phyloP scores from a whole-genome alignment of 1,284 basidiomycete species.

The Ustilago loliicola region DNA sequence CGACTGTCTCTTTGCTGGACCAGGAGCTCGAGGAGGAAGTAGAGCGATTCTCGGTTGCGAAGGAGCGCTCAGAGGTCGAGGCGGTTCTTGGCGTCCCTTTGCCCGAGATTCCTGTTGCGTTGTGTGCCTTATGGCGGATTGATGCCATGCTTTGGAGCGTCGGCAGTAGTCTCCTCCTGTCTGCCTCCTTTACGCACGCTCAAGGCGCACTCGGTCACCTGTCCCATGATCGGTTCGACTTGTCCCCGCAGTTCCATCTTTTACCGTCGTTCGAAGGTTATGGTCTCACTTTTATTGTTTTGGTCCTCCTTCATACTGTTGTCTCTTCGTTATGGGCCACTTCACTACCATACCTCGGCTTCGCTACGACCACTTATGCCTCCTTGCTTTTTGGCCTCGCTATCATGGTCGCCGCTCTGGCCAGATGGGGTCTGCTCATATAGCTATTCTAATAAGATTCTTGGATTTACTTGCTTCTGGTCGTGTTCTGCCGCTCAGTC shows the following conservation, averaged over 20 bases:
- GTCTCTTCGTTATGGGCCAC: constrained; percentile 60
- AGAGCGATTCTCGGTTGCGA: constrained; percentile 48
- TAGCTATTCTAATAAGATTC: neutral
- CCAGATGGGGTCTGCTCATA: constrained; percentile 61
- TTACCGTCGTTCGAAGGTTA: constrained; percentile 48
- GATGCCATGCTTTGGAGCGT: constrained; percentile 67
- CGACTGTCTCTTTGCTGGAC: constrained; percentile 39
- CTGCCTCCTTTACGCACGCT: constrained; percentile 57
- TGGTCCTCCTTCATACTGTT: constrained; percentile 59
- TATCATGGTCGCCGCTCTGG: constrained; percentile 57
- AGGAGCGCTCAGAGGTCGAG: constrained; percentile 60
- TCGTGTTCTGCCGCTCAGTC: neutral
- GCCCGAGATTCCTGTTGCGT: constrained; percentile 56
- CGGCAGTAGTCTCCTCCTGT: constrained; percentile 58
- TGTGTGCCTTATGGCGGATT: constrained; percentile 63
- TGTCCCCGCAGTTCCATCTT: constrained; percentile 43
- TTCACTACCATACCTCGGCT: constrained; percentile 55
- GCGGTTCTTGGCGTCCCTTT: constrained; percentile 60
- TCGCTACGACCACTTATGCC: constrained; percentile 60
- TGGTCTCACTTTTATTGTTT: constrained; percentile 38
- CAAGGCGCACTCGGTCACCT: constrained; percentile 53
- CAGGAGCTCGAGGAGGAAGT: constrained; percentile 50
- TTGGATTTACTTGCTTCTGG: neutral
- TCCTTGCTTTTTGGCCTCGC: constrained; percentile 61
- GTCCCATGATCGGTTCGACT: constrained; percentile 25